Evolutionary conservation across 352 stramenopile species (phyloP).

Genomic region (Phytophthora citricola): DNA sequence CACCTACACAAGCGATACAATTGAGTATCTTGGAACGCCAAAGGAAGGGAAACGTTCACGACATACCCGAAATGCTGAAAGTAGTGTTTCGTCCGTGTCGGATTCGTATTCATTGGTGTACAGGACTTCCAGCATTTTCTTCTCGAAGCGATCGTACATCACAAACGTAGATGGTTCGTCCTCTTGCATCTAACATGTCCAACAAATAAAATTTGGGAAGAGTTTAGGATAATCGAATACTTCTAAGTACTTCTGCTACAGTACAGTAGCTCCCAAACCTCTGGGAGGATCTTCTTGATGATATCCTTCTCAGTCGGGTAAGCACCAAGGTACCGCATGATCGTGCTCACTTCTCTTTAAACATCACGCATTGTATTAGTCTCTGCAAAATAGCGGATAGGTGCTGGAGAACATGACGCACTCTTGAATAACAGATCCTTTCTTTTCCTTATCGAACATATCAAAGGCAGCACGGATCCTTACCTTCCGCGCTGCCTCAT

Average conservation of each 20-base stretch:
- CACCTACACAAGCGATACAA: conserved; percentile 32
- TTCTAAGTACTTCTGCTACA: too few species aligned
- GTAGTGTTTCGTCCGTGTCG: conserved; percentile 88
- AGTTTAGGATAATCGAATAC: not conserved
- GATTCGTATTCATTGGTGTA: conserved; percentile 90
- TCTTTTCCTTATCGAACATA: conserved; percentile 94
- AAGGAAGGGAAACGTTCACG: not conserved
- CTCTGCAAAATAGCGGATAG: not conserved
- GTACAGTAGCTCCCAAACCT: conserved; percentile 40
- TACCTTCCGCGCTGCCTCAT: conserved; percentile 53
- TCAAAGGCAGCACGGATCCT: conserved; percentile 87
- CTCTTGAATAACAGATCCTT: conserved; percentile 90
- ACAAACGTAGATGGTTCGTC: conserved; percentile 92
- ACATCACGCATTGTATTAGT: not conserved
- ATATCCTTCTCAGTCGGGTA: conserved; percentile 93
- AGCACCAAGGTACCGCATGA: conserved; percentile 91
- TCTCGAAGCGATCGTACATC: conserved; percentile 91
- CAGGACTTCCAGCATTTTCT: conserved; percentile 94
- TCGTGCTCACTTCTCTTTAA: conserved; percentile 87
- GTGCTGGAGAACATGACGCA: conserved; percentile 12
- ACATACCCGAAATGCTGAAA: conserved; percentile 72
- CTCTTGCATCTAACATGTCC: conserved; percentile 78
- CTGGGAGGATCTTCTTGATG: conserved; percentile 91
- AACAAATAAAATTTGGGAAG: not conserved
- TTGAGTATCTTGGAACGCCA: not conserved